Conservation (phyloP, 371 early-diverging fungal species). For the Mucor indicus region DNA sequence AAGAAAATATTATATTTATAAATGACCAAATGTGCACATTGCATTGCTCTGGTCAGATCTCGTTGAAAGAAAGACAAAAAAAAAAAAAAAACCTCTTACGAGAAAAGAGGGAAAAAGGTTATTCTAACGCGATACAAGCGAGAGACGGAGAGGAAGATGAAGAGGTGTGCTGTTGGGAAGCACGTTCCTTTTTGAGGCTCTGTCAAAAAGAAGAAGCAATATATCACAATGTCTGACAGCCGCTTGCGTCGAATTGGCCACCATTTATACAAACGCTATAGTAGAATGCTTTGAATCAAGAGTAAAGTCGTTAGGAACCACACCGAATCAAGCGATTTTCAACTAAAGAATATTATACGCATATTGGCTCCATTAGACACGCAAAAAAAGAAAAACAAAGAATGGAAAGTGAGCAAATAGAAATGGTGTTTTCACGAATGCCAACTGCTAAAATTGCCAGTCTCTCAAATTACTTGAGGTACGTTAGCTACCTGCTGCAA, state of each 20-base stretch:
- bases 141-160: too few relatives aligned
- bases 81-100: too few relatives aligned
- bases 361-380: not conserved
- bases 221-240: not conserved
- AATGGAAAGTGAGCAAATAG: not conserved
- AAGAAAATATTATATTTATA: too few relatives aligned
- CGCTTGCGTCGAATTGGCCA: not conserved
- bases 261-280: not conserved
- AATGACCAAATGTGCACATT: too few relatives aligned
- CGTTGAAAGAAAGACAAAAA: too few relatives aligned
- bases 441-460: not conserved
- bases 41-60: too few relatives aligned
- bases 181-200: too few relatives aligned
- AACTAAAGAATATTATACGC: constrained; percentile 1
- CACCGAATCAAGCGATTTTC: not conserved
- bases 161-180: too few relatives aligned
- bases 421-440: not conserved
- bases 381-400: not conserved
- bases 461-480: not conserved
- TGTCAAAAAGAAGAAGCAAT: too few relatives aligned
- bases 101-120: too few relatives aligned
- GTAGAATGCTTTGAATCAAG: not conserved
- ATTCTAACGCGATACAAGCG: too few relatives aligned
- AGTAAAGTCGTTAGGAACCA: not conserved
- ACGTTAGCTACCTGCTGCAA: not conserved